Evolutionary conservation across 2,329 filamentous ascomycete species (phyloP), one percentile per base, ranked within the genome.

Genomic region (Emmonsiellopsis sp.): DNA sequence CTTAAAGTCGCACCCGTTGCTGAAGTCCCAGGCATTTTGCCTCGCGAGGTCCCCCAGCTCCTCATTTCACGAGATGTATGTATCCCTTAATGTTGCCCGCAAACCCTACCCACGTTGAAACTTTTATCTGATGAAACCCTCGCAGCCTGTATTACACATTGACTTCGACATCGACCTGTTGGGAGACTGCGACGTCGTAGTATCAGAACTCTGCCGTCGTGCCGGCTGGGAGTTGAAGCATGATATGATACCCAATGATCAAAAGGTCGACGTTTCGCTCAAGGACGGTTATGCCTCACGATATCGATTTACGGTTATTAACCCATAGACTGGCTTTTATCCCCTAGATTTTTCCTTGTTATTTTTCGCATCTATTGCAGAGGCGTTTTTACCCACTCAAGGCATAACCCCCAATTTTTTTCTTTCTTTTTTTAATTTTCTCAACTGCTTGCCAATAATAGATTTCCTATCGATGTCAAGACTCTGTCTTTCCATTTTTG

Each of bases 81-180:
- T 70, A 26, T 8, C 20, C n/a, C 26, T 16, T 45, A 15, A 10
- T 45, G 5, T 11, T 4, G n/a, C 20, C 3, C 43, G 10, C 7
- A 37, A 51, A 35, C 20, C 20, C 20, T 26, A 26, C 20, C 20
- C 20, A 5, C 20, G 20, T 26, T 26, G 20, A 26, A 26, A 26
- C 20, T 5, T 26, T 38, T 13, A 43, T 15, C 53, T 57, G 52
- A 58, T 53, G 10, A 50, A 50, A 26, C 38, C 0, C 32, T 6
- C 35, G 15, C 55, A 84, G 73, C 85, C 89, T 2, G 88, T 95
- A 53, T 79, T 78, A 37, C 92, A 97, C 70, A 87, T 95, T 67
- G 89, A 94, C 67, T 97, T 98, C 63, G 93, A 98, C 70, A 89
- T 98, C 61, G 91, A 96, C 67, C 79, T 98, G 53, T 78, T 97